Evolutionary conservation across 1,284 basidiomycete genomes (phyloP), one percentile per base, ranked within the genome.

Genomic region (Ustilago nuda): DNA sequence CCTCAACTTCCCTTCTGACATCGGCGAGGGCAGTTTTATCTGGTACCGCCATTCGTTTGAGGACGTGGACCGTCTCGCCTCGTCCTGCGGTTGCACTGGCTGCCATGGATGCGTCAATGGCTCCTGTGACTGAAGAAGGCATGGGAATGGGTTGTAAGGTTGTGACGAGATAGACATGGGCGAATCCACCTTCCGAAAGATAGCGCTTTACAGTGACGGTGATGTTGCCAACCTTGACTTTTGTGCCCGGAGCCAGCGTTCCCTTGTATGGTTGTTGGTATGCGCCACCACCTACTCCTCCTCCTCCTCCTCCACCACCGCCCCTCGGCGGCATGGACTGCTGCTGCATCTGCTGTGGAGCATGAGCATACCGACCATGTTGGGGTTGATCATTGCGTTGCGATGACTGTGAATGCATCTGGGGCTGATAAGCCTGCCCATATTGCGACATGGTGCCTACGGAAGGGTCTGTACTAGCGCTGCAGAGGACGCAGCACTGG

Each of bases 1-100:
- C 93, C 83, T 98, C 95, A 50, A 99, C 97, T 87, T 99, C 97
- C 87, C 93, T 94, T 88, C 94, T 93, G 56, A 99, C 96, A 83
- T 95, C 94, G n/a, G 91, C 90, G 68, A 99, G 90, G 88, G 95
- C 93, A 33, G 89, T 88, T 86, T 96, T 94, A 86, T 92, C 94
- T 41, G 93, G 90, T 56, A 98, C 95, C 6, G 94, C 95, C 81
- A 99, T 96, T 58, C 96, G 90, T 87, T 99, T 99, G 78, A 99
- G 90, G 75, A 99, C 97, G 89, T 98, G 95, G 79, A 93, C 92
- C 86, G 92, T 87, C 92, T 92, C 80, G 17, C 76, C 71, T 12
- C 77, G 63, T 45, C 67, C 72, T 7, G 62, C 76, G 1, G 79
- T 62, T 7, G 76, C 60, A 37, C 61, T 64, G 23, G 52, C 56